Percentiles rank a stretch among this genome's conserved stretches.
phyloP scores from a whole-genome alignment of 139 green algal genomes.

The Tetradesmus lagerheimii region DNA sequence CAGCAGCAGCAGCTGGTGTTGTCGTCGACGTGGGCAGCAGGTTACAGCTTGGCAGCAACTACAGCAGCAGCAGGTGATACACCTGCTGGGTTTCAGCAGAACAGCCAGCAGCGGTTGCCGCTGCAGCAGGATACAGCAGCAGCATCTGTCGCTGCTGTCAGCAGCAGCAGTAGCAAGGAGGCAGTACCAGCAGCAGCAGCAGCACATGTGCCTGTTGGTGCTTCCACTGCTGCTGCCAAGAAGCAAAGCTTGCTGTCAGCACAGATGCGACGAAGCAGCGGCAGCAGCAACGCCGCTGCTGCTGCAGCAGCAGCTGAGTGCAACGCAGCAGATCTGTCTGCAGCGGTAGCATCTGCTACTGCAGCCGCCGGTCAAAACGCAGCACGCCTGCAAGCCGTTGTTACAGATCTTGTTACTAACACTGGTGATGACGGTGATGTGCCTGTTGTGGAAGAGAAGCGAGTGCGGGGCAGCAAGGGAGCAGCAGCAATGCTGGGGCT shows the following conservation, averaged over 20 bases:
- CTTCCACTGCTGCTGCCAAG: background rate
- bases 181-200: background rate
- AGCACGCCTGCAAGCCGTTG: background rate
- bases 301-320: background rate
- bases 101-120: background rate
- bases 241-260: conserved; percentile 26
- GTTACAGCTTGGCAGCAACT: background rate
- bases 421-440: background rate
- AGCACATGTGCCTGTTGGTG: background rate
- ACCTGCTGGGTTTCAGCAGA: background rate
- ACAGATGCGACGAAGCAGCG: conserved; percentile 10
- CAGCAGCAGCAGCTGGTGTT: conserved; percentile 21
- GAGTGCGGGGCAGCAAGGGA: background rate
- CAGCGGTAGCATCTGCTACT: background rate
- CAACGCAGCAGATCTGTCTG: background rate
- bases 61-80: background rate
- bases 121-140: background rate
- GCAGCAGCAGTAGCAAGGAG: background rate
- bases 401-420: background rate
- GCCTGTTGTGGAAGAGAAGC: background rate
- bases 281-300: background rate
- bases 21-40: background rate
- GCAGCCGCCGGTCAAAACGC: background rate
- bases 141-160: background rate
- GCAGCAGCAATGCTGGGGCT: conserved; percentile 22